Conservation (phyloP, 2,329 filamentous ascomycete species). For the Zopfia rhizophila region DNA sequence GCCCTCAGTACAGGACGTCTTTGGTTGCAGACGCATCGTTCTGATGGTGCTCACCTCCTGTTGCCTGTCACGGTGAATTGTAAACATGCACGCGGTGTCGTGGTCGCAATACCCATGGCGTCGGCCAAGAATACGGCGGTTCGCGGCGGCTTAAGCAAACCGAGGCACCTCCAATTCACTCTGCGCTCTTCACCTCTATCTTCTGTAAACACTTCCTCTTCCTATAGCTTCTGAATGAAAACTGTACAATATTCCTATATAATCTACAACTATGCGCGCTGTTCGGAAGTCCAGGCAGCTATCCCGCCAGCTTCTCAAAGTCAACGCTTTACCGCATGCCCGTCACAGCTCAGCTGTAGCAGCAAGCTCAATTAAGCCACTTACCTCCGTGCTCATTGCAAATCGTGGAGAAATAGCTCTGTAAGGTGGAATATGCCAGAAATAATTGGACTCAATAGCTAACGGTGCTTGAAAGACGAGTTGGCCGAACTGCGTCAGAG, state of each 20-base stretch:
- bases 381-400: slow-evolving; percentile 88
- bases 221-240: slow-evolving; percentile 1
- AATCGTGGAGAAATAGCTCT: slow-evolving; percentile 98
- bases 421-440: slow-evolving; percentile 43
- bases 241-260: slow-evolving; percentile 5
- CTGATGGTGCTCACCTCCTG: too few relatives aligned
- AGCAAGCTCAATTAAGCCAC: slow-evolving; percentile 45
- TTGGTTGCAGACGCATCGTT: too few relatives aligned
- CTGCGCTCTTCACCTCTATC: slow-evolving; percentile 17
- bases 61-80: too few relatives aligned
- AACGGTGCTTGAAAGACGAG: slow-evolving; percentile 64
- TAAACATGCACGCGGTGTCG: slow-evolving; percentile 16
- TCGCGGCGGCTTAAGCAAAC: slow-evolving; percentile 36
- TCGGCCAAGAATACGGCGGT: slow-evolving; percentile 33
- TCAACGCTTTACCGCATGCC: slow-evolving; percentile 30
- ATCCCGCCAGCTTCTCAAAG: slow-evolving; percentile 46
- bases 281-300: slow-evolving; percentile 44
- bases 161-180: slow-evolving; percentile 32
- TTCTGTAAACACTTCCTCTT: slow-evolving; percentile 3
- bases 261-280: slow-evolving; percentile 46
- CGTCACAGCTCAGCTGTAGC: slow-evolving; percentile 45
- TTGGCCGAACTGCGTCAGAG: slow-evolving; percentile 85
- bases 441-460: background rate
- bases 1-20: too few relatives aligned
- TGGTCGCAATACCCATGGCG: too few relatives aligned